Evolutionary conservation across 495 filamentous ascomycete genomes (phyloP), one percentile per base, ranked within the genome.

Genomic region (Chaetomium tenue): DNA sequence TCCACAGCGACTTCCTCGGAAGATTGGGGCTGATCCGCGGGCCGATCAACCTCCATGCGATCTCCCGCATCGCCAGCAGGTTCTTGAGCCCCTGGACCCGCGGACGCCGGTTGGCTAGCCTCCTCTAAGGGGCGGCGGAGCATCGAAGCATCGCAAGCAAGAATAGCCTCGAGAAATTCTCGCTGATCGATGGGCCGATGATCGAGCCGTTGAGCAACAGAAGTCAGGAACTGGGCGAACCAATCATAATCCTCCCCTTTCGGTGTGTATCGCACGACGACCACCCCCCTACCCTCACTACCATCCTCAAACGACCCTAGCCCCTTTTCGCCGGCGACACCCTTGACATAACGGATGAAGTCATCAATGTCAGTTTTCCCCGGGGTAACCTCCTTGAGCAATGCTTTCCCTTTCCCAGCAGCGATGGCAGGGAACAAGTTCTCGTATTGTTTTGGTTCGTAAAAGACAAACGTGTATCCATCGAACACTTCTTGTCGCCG

Each of bases 111-210:
- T 16, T 70, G 68, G 20, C 63, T 73, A 1, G 76, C 78, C 39
- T 73, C 72, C 61, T 81, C 77, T 0, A 95, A 82, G 2, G 87
- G 81, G 42, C 84, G 84, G 62, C 88, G 85, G 20, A 97, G 77
- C 28, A 81, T 76, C 61, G 83, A 86, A 5, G 90, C 84, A 77
- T 97, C 88, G 60, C 87, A 88, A 13, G 77, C 86, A 20, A 98
- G 74, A 54, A 98, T 97, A 4, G 90, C 90, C 76, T 96, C 92
- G 11, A 98, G 81, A 65, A 98, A 97, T 66, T 97, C 93, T 55
- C 88, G 91, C 73, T 97, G 94, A 61, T 93, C 88, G 54, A 97
- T 87, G 23, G 93, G 86, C 5, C 91, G 86, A 69, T 93, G 91
- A 62, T 91, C 89, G 18, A 93, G 84, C 51, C 81, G 80, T 30